Percentiles rank a stretch among this genome's conserved stretches.
Conservation (phyloP, 306 rosid species). For the Hylodesmum podocarpum region DNA sequence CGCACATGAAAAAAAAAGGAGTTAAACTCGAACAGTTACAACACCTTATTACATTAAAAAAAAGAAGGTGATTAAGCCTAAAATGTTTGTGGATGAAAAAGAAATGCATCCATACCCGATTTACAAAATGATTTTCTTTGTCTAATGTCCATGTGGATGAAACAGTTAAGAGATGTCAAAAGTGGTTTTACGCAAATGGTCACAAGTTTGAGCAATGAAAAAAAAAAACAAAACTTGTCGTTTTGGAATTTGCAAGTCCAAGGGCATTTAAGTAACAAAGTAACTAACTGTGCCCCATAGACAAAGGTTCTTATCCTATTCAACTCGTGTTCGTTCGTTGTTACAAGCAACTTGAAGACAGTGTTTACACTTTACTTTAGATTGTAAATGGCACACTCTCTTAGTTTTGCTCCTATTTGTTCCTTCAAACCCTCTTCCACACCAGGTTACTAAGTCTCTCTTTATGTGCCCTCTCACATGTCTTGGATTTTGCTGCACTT, state of each 20-base stretch:
- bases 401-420: neutral
- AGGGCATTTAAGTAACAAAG: neutral
- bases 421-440: neutral
- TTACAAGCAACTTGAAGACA: neutral
- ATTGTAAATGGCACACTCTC: neutral
- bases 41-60: too few relatives aligned
- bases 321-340: neutral
- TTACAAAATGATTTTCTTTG: too few relatives aligned
- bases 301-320: neutral
- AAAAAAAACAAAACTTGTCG: too few relatives aligned
- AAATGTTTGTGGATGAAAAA: too few relatives aligned
- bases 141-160: too few relatives aligned
- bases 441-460: neutral
- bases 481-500: neutral
- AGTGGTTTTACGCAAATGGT: too few relatives aligned
- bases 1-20: too few relatives aligned
- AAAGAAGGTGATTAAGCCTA: too few relatives aligned
- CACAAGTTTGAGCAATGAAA: too few relatives aligned
- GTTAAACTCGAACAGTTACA: too few relatives aligned
- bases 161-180: too few relatives aligned
- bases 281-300: neutral
- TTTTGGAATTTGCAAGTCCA: neutral
- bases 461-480: neutral
- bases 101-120: too few relatives aligned
- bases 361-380: neutral